These are phyloP conservation scores for Paxillus ammoniavirescens DNA, from an alignment of 768 basidiomycete genomes.

Conservation along the genomic window DNA sequence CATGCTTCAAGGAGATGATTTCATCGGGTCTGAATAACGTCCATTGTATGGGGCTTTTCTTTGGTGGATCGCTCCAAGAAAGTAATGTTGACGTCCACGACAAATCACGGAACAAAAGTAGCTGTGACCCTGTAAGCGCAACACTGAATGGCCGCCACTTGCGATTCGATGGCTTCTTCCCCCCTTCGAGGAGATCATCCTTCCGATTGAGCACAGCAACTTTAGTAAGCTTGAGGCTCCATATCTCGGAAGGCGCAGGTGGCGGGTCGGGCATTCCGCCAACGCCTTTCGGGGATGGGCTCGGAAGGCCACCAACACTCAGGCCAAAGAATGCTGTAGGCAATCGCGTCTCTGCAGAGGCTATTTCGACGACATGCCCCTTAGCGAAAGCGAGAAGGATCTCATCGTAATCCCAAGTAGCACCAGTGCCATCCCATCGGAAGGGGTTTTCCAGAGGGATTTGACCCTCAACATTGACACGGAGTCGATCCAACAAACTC, in stretches of 20 bases:
- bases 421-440: slow-evolving; percentile 60
- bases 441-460: slow-evolving; percentile 66
- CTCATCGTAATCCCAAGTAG: slow-evolving; percentile 66
- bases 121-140: slow-evolving; percentile 84
- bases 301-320: slow-evolving; percentile 35
- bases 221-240: slow-evolving; percentile 71
- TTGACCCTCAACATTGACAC: slow-evolving; percentile 58
- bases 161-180: slow-evolving; percentile 69
- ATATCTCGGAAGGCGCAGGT: slow-evolving; percentile 31
- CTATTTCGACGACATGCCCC: slow-evolving; percentile 58
- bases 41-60: slow-evolving; percentile 37
- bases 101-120: slow-evolving; percentile 84
- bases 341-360: slow-evolving; percentile 39
- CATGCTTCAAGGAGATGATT: slow-evolving; percentile 70
- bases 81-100: slow-evolving; percentile 50
- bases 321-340: slow-evolving; percentile 42
- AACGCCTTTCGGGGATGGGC: slow-evolving; percentile 29
- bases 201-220: slow-evolving; percentile 80
- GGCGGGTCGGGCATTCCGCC: slow-evolving; percentile 25
- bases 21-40: slow-evolving; percentile 78
- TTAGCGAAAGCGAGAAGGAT: slow-evolving; percentile 63
- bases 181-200: slow-evolving; percentile 73
- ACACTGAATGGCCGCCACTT: slow-evolving; percentile 91
- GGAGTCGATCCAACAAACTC: slow-evolving; percentile 68
- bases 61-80: slow-evolving; percentile 39